Base-by-base conservation (phyloP, 306 rosid species). In the Dalbergia cochinchinensis region DNA sequence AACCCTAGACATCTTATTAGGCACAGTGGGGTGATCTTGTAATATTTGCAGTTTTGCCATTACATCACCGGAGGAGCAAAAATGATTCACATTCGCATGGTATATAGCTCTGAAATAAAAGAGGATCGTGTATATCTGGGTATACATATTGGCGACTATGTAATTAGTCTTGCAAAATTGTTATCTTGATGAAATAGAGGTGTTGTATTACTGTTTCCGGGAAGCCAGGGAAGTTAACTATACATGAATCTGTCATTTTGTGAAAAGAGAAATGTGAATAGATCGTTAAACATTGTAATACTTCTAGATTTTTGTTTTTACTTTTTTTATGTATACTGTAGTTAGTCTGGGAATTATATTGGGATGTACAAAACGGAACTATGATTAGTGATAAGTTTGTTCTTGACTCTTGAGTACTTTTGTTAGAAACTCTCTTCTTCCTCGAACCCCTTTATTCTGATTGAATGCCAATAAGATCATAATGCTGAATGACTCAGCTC, bases 81-180 rank as follows among this genome's bases (percentile, higher is more conserved):
- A 11, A 47, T 47, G 20, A 64, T 37, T 64, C 80, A 67, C 62
- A 71, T 53, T 54, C 62, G 73, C 34, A 51, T 41, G 35, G 47
- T 69, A 37, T 37, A 37, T 37, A 64, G 80, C 65, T 72, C 50
- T 73, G 83, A 69, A 89, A 89, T 83, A 87, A 89, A 85, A 80
- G 90, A 78, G 85, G 73, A 63, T 59, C 48, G 61, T 77, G 37
- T 65, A 20, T 5, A 54, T 63, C 64, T 71, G 84, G 78, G 60
- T 63, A 73, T 78, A 66, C 58, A 47, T 42, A 53, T 16, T 70
- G 78, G 77, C 80, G 84, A 80, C 76, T 69, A 55, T 74, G 71
- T 63, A 59, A 61, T 74, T 73, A 26, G 48, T 65, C 51, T 55
- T 83, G 34, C 26, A 66, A 55, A 77, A 33, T 65, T 65, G 74